Evolutionary conservation across 2,329 filamentous ascomycete species (phyloP).

Genomic region (Epichloe glyceriae): DNA sequence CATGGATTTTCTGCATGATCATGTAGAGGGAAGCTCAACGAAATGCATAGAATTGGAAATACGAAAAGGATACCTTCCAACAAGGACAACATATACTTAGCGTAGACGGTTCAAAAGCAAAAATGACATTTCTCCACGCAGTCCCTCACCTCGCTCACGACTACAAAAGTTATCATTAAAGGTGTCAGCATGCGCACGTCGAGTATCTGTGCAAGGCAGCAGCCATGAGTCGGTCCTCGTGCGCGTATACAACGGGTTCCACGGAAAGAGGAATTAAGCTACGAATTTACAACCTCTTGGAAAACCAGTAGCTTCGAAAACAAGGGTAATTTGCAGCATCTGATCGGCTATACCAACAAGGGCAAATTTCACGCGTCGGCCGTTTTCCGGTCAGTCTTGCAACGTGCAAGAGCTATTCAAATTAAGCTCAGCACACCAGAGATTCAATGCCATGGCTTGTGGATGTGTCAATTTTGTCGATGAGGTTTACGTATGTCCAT

Average conservation of each 20-base stretch:
- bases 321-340: not conserved
- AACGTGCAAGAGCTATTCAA: not conserved
- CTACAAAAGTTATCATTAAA: too few species aligned
- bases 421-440: not conserved
- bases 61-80: not conserved
- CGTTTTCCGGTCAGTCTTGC: too few species aligned
- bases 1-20: not conserved
- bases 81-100: not conserved
- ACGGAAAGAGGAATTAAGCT: too few species aligned
- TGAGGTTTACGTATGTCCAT: not conserved
- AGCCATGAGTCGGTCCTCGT: not conserved
- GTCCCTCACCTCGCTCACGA: not conserved
- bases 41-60: not conserved
- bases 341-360: not conserved
- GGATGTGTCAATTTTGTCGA: too few species aligned
- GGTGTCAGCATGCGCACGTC: too few species aligned
- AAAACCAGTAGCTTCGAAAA: too few species aligned
- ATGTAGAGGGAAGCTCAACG: not conserved
- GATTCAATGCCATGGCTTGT: not conserved
- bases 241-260: not conserved
- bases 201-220: not conserved
- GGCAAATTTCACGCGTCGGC: not conserved
- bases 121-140: not conserved
- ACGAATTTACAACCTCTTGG: too few species aligned
- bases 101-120: not conserved